phyloP scores from a whole-genome alignment of 768 basidiomycete genomes.

The Podaxis pistillaris region DNA sequence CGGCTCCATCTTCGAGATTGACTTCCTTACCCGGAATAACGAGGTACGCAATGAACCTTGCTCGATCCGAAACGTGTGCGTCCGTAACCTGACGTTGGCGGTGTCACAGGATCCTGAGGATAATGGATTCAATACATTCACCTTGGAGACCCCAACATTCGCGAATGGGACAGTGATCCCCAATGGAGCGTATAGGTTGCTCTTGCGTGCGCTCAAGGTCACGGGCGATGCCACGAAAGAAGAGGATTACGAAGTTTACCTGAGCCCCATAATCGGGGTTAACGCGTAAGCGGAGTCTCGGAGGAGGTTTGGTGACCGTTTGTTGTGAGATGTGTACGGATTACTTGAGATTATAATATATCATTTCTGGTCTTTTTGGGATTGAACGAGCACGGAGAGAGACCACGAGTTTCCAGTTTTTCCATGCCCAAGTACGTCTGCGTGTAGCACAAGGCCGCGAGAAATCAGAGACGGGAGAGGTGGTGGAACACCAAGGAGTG shows the following conservation, averaged over 20 bases:
- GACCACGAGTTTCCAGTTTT: background rate
- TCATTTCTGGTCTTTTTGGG: background rate
- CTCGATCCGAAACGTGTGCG: background rate
- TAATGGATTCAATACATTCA: constrained; percentile 30
- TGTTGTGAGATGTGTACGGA: constrained; percentile 5
- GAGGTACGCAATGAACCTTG: constrained; percentile 29
- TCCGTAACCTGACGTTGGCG: background rate
- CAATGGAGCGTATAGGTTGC: constrained; percentile 39
- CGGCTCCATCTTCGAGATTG: constrained; percentile 46
- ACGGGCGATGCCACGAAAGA: constrained; percentile 41
- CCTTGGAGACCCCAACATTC: constrained; percentile 32
- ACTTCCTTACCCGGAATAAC: constrained; percentile 47
- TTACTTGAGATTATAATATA: background rate
- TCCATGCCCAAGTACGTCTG: background rate
- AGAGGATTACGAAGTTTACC: constrained; percentile 45
- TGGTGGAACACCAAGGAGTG: background rate
- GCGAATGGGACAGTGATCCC: constrained; percentile 44
- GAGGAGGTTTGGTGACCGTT: background rate
- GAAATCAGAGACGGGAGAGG: background rate
- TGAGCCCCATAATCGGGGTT: constrained; percentile 43
- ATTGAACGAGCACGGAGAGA: background rate
- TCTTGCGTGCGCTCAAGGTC: constrained; percentile 39
- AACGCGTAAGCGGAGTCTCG: constrained; percentile 44
- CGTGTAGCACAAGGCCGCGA: background rate
- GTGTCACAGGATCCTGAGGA: constrained; percentile 22